phyloP scores from a whole-genome alignment of 1,284 basidiomycete genomes.

The Melanopsichium pennsylvanicum region DNA sequence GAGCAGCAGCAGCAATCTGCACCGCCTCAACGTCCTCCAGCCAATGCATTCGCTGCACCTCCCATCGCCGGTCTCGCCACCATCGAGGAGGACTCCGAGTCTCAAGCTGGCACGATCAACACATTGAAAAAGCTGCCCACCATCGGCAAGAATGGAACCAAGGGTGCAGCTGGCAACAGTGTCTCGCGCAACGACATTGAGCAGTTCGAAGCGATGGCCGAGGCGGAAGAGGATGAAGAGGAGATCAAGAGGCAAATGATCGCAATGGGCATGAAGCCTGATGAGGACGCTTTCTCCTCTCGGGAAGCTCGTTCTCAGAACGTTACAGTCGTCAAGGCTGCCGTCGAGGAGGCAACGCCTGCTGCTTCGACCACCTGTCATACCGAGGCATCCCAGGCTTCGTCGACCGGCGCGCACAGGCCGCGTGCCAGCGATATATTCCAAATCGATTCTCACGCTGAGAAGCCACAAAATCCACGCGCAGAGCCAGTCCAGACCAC shows the following conservation, averaged over 20 bases:
- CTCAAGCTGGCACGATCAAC: constrained; percentile 54
- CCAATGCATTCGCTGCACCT: constrained; percentile 1
- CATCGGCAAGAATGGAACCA: constrained; percentile 34
- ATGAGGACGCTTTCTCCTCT: constrained; percentile 38
- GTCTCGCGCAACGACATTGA: constrained; percentile 49
- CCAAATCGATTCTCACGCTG: background rate
- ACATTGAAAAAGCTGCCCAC: constrained; percentile 38
- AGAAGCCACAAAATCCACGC: background rate
- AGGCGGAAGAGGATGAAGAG: constrained; percentile 51
- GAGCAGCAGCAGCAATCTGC: constrained; percentile 17
- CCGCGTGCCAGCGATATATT: constrained; percentile 52
- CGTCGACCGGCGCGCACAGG: constrained; percentile 18
- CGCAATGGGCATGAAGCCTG: constrained; percentile 47
- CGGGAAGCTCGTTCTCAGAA: background rate
- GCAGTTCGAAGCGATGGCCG: constrained; percentile 53
- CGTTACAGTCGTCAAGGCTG: background rate
- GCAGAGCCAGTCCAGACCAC: background rate
- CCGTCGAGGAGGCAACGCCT: background rate
- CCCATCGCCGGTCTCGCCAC: constrained; percentile 47
- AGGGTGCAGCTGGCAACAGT: constrained; percentile 34
- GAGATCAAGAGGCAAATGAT: constrained; percentile 48
- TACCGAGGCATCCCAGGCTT: constrained; percentile 17
- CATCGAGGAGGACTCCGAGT: constrained; percentile 56
- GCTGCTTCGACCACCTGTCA: constrained; percentile 11
- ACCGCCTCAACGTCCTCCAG: constrained; percentile 13